Conservation (phyloP, 805 yeast genomes). For the Yarrowia sp. region DNA sequence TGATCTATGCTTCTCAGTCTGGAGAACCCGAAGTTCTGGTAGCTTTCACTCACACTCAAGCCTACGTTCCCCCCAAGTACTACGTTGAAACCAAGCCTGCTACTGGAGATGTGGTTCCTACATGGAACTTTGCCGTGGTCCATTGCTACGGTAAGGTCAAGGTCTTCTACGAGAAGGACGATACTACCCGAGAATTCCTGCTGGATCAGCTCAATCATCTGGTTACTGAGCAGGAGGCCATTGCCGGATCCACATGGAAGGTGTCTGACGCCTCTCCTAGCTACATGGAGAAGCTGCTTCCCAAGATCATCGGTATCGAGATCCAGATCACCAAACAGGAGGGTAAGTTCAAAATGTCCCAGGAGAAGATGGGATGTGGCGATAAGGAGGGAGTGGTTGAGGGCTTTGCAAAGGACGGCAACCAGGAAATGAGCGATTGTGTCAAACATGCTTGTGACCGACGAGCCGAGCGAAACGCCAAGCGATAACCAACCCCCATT, state of each 20-base stretch:
- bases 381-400: slow-evolving; percentile 54
- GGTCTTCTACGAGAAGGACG: slow-evolving; percentile 43
- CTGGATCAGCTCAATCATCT: slow-evolving; percentile 46
- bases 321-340: slow-evolving; percentile 49
- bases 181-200: slow-evolving; percentile 43
- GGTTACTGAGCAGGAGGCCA: slow-evolving; percentile 50
- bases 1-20: slow-evolving; percentile 12
- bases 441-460: slow-evolving; percentile 18
- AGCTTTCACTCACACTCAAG: slow-evolving; percentile 51
- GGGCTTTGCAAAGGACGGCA: slow-evolving; percentile 37
- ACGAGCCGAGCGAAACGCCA: slow-evolving; percentile 16
- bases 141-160: slow-evolving; percentile 55
- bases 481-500: background rate
- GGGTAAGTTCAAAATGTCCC: slow-evolving; percentile 60
- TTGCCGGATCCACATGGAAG: slow-evolving; percentile 45
- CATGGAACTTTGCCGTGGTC: slow-evolving; percentile 63
- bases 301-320: slow-evolving; percentile 56
- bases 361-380: slow-evolving; percentile 41
- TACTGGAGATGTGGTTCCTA: slow-evolving; percentile 64
- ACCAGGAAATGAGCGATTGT: slow-evolving; percentile 26
- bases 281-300: slow-evolving; percentile 46
- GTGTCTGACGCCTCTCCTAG: slow-evolving; percentile 56
- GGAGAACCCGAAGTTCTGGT: slow-evolving; percentile 45
- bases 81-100: slow-evolving; percentile 53
- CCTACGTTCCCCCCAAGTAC: slow-evolving; percentile 58